Base-by-base conservation (phyloP, 2,329 filamentous ascomycete genomes). In the Aurifilum marmelostoma region DNA sequence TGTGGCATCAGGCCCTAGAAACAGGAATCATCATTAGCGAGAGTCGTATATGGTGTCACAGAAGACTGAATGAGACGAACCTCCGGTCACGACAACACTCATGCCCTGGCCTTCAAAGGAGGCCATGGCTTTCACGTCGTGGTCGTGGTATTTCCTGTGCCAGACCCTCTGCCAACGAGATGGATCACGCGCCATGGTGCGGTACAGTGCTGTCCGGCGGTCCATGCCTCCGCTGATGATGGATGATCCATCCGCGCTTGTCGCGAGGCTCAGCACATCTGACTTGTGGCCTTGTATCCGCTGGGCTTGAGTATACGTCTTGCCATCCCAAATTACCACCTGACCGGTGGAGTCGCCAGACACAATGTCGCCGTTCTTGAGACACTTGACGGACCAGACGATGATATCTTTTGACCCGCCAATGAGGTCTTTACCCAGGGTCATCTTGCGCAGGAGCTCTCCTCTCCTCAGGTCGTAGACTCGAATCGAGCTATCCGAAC, bases 271-370 rank as follows among this genome's bases (percentile, higher is more conserved):
- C 70, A 99, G 84, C 5, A 97, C 91, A 80, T 99, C 96, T 59
- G 95, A 93, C 73, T 93, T 90, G 77, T 99, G 96, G 34, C 91
- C 90, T 75, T 94, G 90, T 67, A 99, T 88, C 64, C 94, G 87
- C 77, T 99, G 96, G 47, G 89, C 86, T 74, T 97, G 89, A 5
- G 94, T 94, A 78, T 95, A 97, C 66, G 93, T 97, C 81, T 92
- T 94, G 67, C 93, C 93, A 77, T 97, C 93, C 91, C 94, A 99
- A 76, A 98, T 92, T 73, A 93, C 90, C 54, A 99, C 86, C 77
- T 98, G 94, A 41, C 96, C 96, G 6, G 94, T 94, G 3, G 96
- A 98, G 78, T 99, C 96, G 64, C 93, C 96, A 1, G 94, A 97
- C 16, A 98, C 90, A 71, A 99, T 96, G 73, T 96, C 93, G 63